Base-by-base conservation (phyloP, 2,329 filamentous ascomycete species). In the Aphanoascus verrucosus region DNA sequence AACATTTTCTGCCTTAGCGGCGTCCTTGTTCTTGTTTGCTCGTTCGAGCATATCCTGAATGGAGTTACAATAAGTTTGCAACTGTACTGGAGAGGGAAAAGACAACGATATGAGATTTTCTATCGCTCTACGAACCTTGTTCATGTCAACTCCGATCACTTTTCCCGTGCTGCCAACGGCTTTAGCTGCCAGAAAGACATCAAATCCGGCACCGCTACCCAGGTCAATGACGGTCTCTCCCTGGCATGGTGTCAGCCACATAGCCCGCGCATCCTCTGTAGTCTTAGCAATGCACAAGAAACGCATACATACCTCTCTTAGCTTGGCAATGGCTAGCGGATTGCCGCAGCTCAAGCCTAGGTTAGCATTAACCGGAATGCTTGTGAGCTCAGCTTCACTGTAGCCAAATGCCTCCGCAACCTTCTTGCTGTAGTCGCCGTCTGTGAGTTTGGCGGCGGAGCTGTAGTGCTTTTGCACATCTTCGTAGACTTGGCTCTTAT, bases 121-220 rank as follows among this genome's bases (percentile, higher is more conserved):
- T 44, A 35, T 52, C 19, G 44, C 31, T 12, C 55, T 5, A 35
- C 32, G 12, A 9, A 76, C 78, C 64, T 79, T 72, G 57, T 77
- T 82, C 75, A 83, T 82, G 59, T 83, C 79, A 3, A 83, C 67
- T 6, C 80, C 80, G 47, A 81, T 75, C 2, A 69, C 77, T 28
- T 66, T 72, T 1, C 79, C 78, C 3, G 62, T 63, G 0, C 59
- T 45, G 0, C 77, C 77, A 37, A 82, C 72, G 58, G 72, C 77
- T 23, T 66, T 67, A 3, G 76, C 70, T 9, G 78, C 77, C 2
- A 76, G 71, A 56, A 82, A 79, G 15, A 76, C 73, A 59, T 83
- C 79, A 43, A 82, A 77, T 0, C 80, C 79, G 6, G 74, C 78
- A 2, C 80, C 79, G 56, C 72, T 74, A 1, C 80, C 79, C 1